Conservation (phyloP, 225 moss, liverwort and hornwort genomes). For the Sphagnum tenellum region DNA sequence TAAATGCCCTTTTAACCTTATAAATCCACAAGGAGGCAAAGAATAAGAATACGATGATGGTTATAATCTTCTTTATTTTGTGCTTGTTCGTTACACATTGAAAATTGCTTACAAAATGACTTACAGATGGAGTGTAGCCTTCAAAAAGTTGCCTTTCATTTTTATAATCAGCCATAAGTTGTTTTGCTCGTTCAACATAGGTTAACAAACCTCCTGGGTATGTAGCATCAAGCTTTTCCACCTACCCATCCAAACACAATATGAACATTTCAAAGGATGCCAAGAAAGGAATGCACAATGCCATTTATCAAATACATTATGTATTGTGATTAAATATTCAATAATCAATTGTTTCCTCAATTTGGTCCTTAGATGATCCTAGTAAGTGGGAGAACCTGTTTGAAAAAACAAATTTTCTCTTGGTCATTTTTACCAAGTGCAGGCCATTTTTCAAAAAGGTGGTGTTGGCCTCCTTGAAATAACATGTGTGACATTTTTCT, state of each 20-base stretch:
- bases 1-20: no score
- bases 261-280: not conserved
- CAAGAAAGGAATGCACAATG: not conserved
- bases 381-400: conserved; percentile 11
- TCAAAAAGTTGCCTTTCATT: conserved; percentile 48
- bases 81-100: no score
- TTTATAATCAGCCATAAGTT: conserved; percentile 40
- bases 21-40: no score
- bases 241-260: conserved; percentile 17
- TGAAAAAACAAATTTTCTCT: conserved; percentile 59
- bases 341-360: no score
- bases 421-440: conserved; percentile 38
- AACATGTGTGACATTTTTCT: conserved; percentile 12
- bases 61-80: no score
- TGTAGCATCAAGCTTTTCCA: conserved; percentile 47
- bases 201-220: conserved; percentile 65
- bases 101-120: not conserved
- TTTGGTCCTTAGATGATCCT: no score
- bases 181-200: conserved; percentile 55
- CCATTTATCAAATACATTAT: not conserved
- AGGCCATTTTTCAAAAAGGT: conserved; percentile 56
- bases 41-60: no score
- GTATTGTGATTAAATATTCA: no score
- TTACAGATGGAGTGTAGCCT: conserved; percentile 54
- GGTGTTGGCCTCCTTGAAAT: conserved; percentile 47